Base-by-base conservation (phyloP, 805 yeast species). In the Myxozyma neglecta region DNA sequence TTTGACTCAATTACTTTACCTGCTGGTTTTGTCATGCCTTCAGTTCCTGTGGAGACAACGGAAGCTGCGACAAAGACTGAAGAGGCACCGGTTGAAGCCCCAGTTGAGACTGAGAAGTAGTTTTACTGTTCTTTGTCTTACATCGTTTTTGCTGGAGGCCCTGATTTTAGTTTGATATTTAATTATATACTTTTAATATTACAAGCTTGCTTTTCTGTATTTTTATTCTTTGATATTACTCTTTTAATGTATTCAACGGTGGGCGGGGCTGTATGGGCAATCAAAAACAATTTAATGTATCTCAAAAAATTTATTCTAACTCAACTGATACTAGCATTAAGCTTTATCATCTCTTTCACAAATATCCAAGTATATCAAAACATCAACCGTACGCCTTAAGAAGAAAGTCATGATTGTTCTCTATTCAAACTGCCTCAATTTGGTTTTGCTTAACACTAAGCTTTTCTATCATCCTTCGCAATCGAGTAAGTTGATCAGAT, bases 1-100 rank as follows among this genome's bases (percentile, higher is more conserved):
- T 60, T 53, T 16, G 24, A 34, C 16, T 10, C 36, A 16, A 59
- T 60, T 18, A 18, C 37, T 10, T 37, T 34, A 39, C 63, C 60
- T 11, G 61, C 42, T 9, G 57, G 58, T 3, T 39, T 44, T n/a
- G n/a, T 29, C 18, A 35, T 53, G 32, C 53, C 60, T 63, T 68
- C 47, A 48, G 57, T 34, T 63, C 63, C 42, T 20, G 42, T 39
- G 14, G 39, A 48, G 50, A 18, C 49, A n/a, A 13, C 45, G 36
- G 52, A 50, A 40, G 51, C 18, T 18, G 46, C 35, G 8, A 34
- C 48, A 8, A 29, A 24, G 6, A 5, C 37, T 6, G 39, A 40
- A 39, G 53, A 55, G 36, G 40, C 20, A 35, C 8, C 39, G 13
- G 39, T 10, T 9, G 39, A 48, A 8, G 40, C 29, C 2, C 39